Conservation (phyloP, 352 stramenopile genomes). For the Elongisporangium senticosum region DNA sequence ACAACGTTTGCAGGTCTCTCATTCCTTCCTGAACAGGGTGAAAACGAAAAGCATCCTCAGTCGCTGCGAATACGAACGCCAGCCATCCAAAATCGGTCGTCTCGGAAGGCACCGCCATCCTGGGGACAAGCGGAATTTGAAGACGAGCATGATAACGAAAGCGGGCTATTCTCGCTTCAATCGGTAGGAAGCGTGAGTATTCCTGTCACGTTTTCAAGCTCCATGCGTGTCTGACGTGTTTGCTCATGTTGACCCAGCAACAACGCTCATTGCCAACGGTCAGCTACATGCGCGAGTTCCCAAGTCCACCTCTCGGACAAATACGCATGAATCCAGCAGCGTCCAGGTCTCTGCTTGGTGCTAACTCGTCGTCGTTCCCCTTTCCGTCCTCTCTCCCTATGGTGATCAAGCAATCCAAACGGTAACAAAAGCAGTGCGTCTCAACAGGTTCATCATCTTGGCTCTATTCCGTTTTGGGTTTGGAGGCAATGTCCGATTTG, state of each 20-base stretch:
- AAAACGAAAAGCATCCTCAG: slow-evolving; percentile 22
- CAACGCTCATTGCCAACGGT: slow-evolving; percentile 15
- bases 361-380: slow-evolving; percentile 1
- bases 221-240: background rate
- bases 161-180: slow-evolving; percentile 21
- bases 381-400: slow-evolving; percentile 19
- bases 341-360: background rate
- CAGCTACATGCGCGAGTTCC: slow-evolving; percentile 48
- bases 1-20: background rate
- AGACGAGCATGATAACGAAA: slow-evolving; percentile 6
- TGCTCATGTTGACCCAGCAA: slow-evolving; percentile 3
- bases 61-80: slow-evolving; percentile 31
- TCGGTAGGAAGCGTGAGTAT: slow-evolving; percentile 10
- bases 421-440: slow-evolving; percentile 16
- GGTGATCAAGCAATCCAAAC: slow-evolving; percentile 26
- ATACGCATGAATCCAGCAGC: slow-evolving; percentile 19
- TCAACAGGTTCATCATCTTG: background rate
- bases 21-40: slow-evolving; percentile 11
- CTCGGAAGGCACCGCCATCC: slow-evolving; percentile 17
- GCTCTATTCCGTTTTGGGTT: background rate
- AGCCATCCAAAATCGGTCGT: slow-evolving; percentile 17
- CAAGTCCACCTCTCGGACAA: slow-evolving; percentile 23
- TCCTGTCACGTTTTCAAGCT: background rate
- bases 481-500: background rate
- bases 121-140: slow-evolving; percentile 1